Conservation (phyloP, 345 rosid genomes). For the Acer negundo region DNA sequence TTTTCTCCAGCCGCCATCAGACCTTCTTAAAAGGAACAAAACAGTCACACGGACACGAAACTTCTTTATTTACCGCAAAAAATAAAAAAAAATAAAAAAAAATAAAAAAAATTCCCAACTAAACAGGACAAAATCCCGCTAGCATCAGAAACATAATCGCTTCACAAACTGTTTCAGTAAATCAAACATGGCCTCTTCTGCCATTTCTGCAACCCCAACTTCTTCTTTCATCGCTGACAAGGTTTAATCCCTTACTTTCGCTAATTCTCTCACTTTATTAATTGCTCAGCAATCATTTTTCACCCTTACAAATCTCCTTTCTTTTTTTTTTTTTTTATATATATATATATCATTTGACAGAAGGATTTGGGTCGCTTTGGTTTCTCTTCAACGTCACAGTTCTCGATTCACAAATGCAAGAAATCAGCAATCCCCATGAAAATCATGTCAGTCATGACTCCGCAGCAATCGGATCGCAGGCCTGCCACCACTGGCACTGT, state of each 20-base stretch:
- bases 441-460: slow-evolving; percentile 79
- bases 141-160: neutral
- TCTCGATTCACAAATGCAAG: slow-evolving; percentile 52
- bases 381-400: slow-evolving; percentile 45
- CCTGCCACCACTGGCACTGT: slow-evolving; percentile 89
- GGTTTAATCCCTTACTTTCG: slow-evolving; percentile 24
- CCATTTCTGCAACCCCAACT: slow-evolving; percentile 37
- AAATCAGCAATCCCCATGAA: slow-evolving; percentile 49
- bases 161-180: neutral
- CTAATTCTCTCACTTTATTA: neutral
- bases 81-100: no score
- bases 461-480: slow-evolving; percentile 69
- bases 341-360: slow-evolving; percentile 21
- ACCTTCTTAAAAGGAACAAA: no score
- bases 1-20: no score
- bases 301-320: neutral
- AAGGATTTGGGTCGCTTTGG: slow-evolving; percentile 53
- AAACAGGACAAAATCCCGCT: neutral
- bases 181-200: slow-evolving; percentile 45
- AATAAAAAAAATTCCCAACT: no score
- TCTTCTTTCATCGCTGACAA: slow-evolving; percentile 35
- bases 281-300: neutral
- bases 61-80: no score
- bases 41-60: no score
- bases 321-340: no score